Base-by-base conservation (phyloP, 371 early-diverging fungal genomes). In the Mucor saturninus region DNA sequence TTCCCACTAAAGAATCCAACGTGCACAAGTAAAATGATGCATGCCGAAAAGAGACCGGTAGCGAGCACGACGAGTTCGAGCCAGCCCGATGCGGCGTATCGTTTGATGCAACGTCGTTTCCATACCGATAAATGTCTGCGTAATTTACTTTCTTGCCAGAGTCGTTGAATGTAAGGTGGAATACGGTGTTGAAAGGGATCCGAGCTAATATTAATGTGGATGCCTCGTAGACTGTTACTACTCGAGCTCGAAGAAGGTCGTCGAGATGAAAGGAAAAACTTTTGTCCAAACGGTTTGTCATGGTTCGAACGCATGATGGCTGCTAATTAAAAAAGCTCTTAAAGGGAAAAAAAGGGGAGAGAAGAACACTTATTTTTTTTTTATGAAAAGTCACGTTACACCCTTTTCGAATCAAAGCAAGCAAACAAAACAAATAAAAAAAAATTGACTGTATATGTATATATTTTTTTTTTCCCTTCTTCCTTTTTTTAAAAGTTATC, bases 111-210 rank as follows among this genome's bases (percentile, higher is more conserved):
- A 5, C 78, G 71, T 48, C 67, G 52, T 45, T 61, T 64, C 37
- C 56, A 48, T 6, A 65, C 29, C 0, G 69, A 68, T 6, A 76
- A 29, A 0, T 52, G 46, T 15, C 64, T 65, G 15, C 73, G 71
- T 30, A 72, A 13, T 59, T 66, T 72, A 9, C 76, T 76, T 46
- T 77, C 78, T 60, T 82, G 79, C 83, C 83, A 82, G 4, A 70
- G 59, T 21, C 74, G 66, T 65, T 82, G 80, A 10, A 79, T 60
- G 51, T 79, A 73, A 9, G 80, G 73, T 30, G 76, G 80, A 42
- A 79, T 77, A 9, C 83, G 77, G 54, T 82, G 77, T 49, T 77
- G 83, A 55, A 82, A 82, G 2, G 83, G 83, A 64, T 82, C 83
- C 5, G 83, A 79, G 29, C 73, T 75, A 43, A 82, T 82, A 56